Percentiles rank a stretch among this genome's conserved stretches.
These are phyloP conservation scores for Trichoderma parareesei DNA, from an alignment of 495 filamentous ascomycete species.

Conservation along the genomic window DNA sequence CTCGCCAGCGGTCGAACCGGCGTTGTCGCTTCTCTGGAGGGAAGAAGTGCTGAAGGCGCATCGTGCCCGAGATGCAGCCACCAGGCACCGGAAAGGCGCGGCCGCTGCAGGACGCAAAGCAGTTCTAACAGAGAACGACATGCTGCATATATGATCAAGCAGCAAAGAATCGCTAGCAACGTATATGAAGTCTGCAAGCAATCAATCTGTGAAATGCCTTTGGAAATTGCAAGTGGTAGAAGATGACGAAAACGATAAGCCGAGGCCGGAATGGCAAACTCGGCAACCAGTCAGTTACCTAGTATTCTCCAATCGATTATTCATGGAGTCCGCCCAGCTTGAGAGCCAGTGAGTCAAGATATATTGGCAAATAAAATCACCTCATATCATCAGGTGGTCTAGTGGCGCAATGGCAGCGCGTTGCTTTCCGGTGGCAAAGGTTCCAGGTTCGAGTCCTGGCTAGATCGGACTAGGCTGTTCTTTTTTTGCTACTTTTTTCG, in stretches of 20 bases:
- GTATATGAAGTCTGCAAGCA: too few relatives aligned
- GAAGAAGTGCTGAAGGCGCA: neutral
- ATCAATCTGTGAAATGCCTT: too few relatives aligned
- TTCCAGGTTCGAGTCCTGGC: constrained; percentile 13
- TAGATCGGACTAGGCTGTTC: constrained; percentile 9
- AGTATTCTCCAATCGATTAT: neutral
- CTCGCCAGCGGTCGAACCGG: constrained; percentile 33
- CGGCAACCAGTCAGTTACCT: too few relatives aligned
- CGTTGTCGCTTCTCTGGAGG: constrained; percentile 13
- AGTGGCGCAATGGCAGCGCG: constrained; percentile 11
- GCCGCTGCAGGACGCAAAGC: neutral
- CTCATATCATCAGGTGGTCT: neutral
- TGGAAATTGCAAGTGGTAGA: neutral
- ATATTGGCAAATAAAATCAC: neutral
- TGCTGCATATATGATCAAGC: neutral
- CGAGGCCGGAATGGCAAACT: neutral
- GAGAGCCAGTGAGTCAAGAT: neutral
- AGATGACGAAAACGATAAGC: neutral
- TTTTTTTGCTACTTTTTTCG: neutral
- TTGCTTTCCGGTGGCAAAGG: constrained; percentile 10
- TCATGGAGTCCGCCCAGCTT: neutral
- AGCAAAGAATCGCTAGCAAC: too few relatives aligned
- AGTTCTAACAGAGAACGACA: neutral
- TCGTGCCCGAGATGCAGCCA: neutral
- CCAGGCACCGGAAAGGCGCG: neutral